phyloP scores from a whole-genome alignment of 129 eudicot species.

The Silybum marianum region DNA sequence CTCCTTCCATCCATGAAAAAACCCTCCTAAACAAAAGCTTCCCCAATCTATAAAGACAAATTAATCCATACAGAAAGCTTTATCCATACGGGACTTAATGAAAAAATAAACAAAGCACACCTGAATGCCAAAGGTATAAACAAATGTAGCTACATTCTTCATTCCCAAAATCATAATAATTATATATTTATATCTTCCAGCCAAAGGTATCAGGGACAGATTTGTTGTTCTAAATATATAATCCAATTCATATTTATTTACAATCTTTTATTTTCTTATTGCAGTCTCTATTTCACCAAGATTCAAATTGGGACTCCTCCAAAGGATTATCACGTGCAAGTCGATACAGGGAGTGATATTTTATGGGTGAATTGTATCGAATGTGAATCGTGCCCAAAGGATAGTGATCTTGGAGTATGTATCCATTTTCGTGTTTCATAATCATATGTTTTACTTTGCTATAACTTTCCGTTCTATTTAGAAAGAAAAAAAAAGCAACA shows the following conservation, averaged over 20 bases:
- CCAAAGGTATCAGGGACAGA: neutral
- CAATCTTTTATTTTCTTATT: constrained; percentile 21
- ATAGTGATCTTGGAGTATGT: constrained; percentile 79
- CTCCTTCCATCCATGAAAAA: too few species aligned
- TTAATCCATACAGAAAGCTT: neutral
- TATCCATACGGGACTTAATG: neutral
- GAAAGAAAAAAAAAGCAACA: neutral
- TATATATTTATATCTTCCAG: neutral
- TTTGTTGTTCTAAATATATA: neutral
- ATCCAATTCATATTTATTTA: neutral
- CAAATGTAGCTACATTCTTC: neutral
- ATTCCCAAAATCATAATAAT: neutral
- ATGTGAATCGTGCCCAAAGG: constrained; percentile 65
- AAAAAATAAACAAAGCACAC: neutral
- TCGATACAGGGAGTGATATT: constrained; percentile 95
- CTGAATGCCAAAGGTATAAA: neutral
- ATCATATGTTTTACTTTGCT: neutral
- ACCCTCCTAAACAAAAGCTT: too few species aligned
- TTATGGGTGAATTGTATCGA: constrained; percentile 89
- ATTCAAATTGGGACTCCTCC: constrained; percentile 77
- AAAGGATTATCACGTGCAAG: constrained; percentile 75
- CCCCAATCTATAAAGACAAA: too few species aligned
- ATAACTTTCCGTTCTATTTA: neutral
- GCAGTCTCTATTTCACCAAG: constrained; percentile 85
- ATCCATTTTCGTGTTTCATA: neutral